Evolutionary conservation across 257 asterid genomes (phyloP), one percentile per base, ranked within the genome.

Genomic region (Solanum rostratum): DNA sequence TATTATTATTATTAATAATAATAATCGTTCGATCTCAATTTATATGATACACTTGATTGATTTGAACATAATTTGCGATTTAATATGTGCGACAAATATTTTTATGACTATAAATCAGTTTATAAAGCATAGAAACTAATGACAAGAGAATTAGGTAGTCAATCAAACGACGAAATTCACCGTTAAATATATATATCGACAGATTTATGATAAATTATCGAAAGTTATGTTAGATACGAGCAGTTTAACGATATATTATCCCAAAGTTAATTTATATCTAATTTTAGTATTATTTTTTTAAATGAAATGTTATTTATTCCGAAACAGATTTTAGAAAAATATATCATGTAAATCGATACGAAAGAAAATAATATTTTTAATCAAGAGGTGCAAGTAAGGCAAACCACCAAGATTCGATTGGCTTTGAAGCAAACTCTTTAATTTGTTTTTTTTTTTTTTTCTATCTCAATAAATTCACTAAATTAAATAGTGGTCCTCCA

Each of bases 401-500:
- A 78, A 84, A 74, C 86, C 83, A 84, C 79, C 63, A 29, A 84
- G 84, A 84, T 76, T 78, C 84, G 39, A 41, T 78, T 84, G 84
- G 43, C 87, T 84, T 84, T 84, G 68, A 84, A 84, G 80, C 84
- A 76, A 84, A 79, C 83, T 49, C 52, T 70, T 33, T 33, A 33
- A 33, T 33, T 73, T 71, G 55, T 50, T 53, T 84, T 65, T 68
- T 53, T 57, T 50, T 53, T 84, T 65, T 68, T 53, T 57, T 49
- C n/a, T 29, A 27, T 82, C n/a, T 50, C 60, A 76, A 29, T 13
- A 9, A 78, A 50, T 12, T 16, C 43, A 65, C 43, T 10, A 78
- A 78, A n/a, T 57, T 57, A 20, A 57, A 27, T 78, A 50, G 82
- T 50, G 82, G 82, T 78, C 60, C 82, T 27, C 82, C 82, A 78